Evolutionary conservation across 768 basidiomycete genomes (phyloP).

Genomic region (Boletus reticuloceps): DNA sequence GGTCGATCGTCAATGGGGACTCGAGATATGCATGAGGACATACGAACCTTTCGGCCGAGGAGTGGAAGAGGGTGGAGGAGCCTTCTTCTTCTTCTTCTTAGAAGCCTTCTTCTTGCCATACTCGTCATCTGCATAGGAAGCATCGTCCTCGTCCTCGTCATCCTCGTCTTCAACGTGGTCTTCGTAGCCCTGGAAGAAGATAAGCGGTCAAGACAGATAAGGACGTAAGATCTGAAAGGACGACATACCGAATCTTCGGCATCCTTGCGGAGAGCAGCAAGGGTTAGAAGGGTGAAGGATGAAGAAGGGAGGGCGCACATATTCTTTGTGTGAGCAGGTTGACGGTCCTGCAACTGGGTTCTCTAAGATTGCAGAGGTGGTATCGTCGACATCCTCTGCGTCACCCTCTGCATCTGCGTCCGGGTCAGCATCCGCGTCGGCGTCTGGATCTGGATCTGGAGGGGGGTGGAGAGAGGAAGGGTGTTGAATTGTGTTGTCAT

Average conservation of each 20-base stretch:
- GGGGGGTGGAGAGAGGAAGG: conserved; percentile 17
- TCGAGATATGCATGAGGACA: conserved; percentile 11
- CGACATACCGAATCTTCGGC: conserved; percentile 31
- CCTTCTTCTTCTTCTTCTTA: conserved; percentile 65
- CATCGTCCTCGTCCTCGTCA: conserved; percentile 66
- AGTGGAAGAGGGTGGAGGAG: conserved; percentile 38
- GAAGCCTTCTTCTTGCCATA: conserved; percentile 66
- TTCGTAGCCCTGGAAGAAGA: conserved; percentile 60
- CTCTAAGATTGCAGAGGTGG: conserved; percentile 35
- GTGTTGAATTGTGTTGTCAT: conserved; percentile 28
- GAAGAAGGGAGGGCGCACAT: conserved; percentile 44
- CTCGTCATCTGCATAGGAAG: conserved; percentile 76
- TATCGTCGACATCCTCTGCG: conserved; percentile 39
- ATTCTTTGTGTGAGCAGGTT: conserved; percentile 53
- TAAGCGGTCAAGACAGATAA: conserved; percentile 25
- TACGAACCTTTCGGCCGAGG: conserved; percentile 58
- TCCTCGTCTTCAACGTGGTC: conserved; percentile 50
- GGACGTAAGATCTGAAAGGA: conserved; percentile 9
- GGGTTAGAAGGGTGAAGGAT: conserved; percentile 1
- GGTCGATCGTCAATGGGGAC: conserved; percentile 9
- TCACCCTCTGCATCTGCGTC: conserved; percentile 42
- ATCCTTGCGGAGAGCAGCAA: conserved; percentile 17
- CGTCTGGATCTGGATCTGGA: conserved; percentile 43
- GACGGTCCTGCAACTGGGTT: conserved; percentile 39
- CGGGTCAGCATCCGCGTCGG: conserved; percentile 57